These are phyloP conservation scores for Cyclotella sp. DNA, from an alignment of 108 stramenopile genomes.

Conservation along the genomic window DNA sequence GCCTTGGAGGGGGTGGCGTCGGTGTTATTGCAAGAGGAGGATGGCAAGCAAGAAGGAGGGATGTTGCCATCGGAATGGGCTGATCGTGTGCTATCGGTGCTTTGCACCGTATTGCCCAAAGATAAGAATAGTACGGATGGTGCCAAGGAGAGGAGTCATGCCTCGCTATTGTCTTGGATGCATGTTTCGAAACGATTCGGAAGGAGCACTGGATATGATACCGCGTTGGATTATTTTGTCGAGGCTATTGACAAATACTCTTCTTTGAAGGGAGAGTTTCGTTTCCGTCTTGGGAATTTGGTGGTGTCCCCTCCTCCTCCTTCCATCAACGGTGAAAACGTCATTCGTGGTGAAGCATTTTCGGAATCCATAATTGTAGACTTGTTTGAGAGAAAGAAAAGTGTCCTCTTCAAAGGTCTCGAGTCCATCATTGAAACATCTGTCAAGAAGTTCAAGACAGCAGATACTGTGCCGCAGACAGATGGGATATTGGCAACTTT, in stretches of 20 bases:
- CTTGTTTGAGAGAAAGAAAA: slow-evolving; percentile 41
- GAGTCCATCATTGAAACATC: slow-evolving; percentile 64
- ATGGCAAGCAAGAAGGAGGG: slow-evolving; percentile 2
- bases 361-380: slow-evolving; percentile 38
- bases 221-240: slow-evolving; percentile 56
- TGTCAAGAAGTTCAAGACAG: slow-evolving; percentile 66
- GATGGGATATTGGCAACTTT: slow-evolving; percentile 74
- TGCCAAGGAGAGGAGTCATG: background rate
- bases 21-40: background rate
- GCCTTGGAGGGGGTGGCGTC: slow-evolving; percentile 32
- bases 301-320: slow-evolving; percentile 23
- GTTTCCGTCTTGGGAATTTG: slow-evolving; percentile 57
- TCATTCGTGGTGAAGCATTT: slow-evolving; percentile 33
- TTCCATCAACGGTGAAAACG: background rate
- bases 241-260: slow-evolving; percentile 59
- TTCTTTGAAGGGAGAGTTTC: slow-evolving; percentile 61
- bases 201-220: slow-evolving; percentile 46
- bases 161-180: slow-evolving; percentile 60
- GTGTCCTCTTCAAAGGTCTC: slow-evolving; percentile 53
- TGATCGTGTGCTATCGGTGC: slow-evolving; percentile 28
- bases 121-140: slow-evolving; percentile 57
- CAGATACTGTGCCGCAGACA: slow-evolving; percentile 61
- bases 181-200: slow-evolving; percentile 39
- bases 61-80: slow-evolving; percentile 4
- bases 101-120: slow-evolving; percentile 43